Evolutionary conservation across 768 basidiomycete species (phyloP).

Genomic region (Punctularia strigosozonata): DNA sequence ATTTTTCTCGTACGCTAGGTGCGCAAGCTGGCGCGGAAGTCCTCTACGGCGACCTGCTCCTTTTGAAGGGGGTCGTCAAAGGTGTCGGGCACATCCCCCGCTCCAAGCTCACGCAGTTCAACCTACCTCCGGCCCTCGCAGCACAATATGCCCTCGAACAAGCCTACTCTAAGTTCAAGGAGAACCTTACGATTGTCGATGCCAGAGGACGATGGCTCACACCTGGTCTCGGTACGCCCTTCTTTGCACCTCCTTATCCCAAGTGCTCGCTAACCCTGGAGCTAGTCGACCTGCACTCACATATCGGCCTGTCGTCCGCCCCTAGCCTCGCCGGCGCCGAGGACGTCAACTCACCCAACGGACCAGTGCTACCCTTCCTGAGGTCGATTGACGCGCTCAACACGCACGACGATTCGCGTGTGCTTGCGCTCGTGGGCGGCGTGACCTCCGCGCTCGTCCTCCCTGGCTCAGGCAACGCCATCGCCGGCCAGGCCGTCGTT

Average conservation of each 20-base stretch:
- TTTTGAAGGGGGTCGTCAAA: constrained; percentile 56
- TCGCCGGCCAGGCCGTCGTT: constrained; percentile 80
- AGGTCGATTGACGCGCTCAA: constrained; percentile 78
- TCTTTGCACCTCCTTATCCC: constrained; percentile 14
- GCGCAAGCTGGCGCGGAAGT: constrained; percentile 41
- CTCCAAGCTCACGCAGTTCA: constrained; percentile 18
- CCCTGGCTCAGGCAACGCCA: constrained; percentile 66
- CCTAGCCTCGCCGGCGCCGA: constrained; percentile 18
- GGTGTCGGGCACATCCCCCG: constrained; percentile 42
- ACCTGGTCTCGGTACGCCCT: constrained; percentile 40
- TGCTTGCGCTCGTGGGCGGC: constrained; percentile 72
- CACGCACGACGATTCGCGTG: constrained; percentile 70
- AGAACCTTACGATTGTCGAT: constrained; percentile 43
- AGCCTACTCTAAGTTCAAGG: not conserved
- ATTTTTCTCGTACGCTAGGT: too few relatives aligned
- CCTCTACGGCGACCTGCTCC: constrained; percentile 48
- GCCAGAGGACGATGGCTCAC: constrained; percentile 57
- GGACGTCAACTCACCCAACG: constrained; percentile 57
- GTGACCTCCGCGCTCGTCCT: constrained; percentile 78
- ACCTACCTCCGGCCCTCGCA: too few relatives aligned
- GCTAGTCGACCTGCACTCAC: constrained; percentile 24
- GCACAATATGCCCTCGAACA: not conserved
- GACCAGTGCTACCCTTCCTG: constrained; percentile 66
- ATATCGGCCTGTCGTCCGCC: constrained; percentile 11
- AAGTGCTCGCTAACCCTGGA: too few relatives aligned